Evolutionary conservation across 306 rosid genomes (phyloP).

Genomic region (Cicer bijugum): DNA sequence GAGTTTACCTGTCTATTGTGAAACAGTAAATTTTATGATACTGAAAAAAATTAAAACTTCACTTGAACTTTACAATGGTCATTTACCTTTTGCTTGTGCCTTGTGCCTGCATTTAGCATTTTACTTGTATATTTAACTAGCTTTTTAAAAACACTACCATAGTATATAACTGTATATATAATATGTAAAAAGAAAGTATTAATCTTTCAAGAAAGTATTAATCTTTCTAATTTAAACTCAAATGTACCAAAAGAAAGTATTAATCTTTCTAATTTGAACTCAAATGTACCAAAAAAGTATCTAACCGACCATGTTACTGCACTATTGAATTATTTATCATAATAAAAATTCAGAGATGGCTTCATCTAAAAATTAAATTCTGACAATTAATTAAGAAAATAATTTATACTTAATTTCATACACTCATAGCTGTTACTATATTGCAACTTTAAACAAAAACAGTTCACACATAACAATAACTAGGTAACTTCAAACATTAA

Average conservation of each 20-base stretch:
- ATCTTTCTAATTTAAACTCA: too few species aligned
- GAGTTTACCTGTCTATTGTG: not conserved
- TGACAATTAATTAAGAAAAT: not conserved
- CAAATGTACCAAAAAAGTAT: not conserved
- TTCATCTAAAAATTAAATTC: not conserved
- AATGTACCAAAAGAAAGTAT: not conserved
- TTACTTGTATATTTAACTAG: not conserved
- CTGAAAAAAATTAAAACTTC: not conserved
- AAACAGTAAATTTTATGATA: not conserved
- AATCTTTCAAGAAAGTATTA: too few species aligned
- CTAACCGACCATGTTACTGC: not conserved
- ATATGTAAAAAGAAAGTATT: not conserved
- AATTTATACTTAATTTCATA: not conserved
- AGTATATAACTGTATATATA: not conserved
- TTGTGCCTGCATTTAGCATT: not conserved
- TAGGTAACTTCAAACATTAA: constrained; percentile 4
- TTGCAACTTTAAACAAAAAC: constrained; percentile 1
- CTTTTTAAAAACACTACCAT: not conserved
- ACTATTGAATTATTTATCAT: not conserved
- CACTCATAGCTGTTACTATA: not conserved
- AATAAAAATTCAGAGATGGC: not conserved
- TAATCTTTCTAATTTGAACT: too few species aligned
- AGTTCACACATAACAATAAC: not conserved
- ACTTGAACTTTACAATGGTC: not conserved
- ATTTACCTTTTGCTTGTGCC: not conserved